Base-by-base conservation (phyloP, 305 asterid genomes). In the Withania somnifera region DNA sequence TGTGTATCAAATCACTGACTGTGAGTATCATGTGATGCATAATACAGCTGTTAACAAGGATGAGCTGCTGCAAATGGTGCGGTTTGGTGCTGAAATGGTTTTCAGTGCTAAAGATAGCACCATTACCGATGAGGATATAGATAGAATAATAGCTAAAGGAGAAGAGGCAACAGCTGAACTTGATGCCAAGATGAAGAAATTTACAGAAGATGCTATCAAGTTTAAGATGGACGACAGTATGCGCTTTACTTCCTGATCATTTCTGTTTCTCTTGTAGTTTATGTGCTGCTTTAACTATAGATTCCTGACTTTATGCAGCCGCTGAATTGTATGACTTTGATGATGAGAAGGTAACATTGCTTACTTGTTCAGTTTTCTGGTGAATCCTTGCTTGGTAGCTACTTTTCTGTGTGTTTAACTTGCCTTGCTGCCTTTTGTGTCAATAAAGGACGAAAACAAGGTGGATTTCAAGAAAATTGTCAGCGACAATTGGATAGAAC, bases 81-180 rank as follows among this genome's bases (percentile, higher is more conserved):
- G 99, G 81, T 97, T 93, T 89, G 99, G 99, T 85, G 99, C 99
- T 84, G 99, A 95, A 92, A 97, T 97, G 98, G 99, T 97, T 87
- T 97, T 97, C 92, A 95, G 98, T 84, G 95, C 98, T 84, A 97
- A 97, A 88, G 99, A 97, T 87, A 95, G 98, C 89, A 97, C 99
- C 22, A 97, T 97, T 85, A 97, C 99, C 4, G 99, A 97, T 88
- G 99, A 97, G 86, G 99, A 97, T 90, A 92, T 97, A 81, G 99
- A 97, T 85, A 92, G 99, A 81, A 97, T 97, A 42, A 97, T 97
- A 84, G 99, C 98, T 76, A 95, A 93, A 88, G 99, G 99, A 87
- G 98, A 97, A 90, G 98, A 97, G 89, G 94, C 98, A 76, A 97
- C 98, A 51, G 97, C 98, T 84, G 99, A 93, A 82, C 99, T 97